A percentile compares a stretch with the other conserved stretches of the same genome.
Evolutionary conservation across 1,284 basidiomycete species (phyloP).

Genomic region (Rhodotorula sp.): DNA sequence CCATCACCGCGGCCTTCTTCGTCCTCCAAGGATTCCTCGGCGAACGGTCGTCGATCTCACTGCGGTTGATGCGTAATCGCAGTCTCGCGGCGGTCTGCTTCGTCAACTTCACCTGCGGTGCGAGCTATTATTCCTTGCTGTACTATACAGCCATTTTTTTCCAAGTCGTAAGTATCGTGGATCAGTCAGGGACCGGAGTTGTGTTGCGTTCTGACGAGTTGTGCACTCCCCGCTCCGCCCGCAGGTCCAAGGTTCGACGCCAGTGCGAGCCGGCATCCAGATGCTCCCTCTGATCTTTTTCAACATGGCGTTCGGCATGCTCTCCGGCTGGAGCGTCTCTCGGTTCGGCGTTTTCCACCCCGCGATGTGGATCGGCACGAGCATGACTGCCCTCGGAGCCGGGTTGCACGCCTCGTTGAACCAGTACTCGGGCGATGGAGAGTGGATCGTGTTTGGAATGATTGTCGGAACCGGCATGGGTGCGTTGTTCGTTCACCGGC

Average conservation of each 20-base stretch:
- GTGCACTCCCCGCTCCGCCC: neutral
- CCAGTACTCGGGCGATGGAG: slow-evolving; percentile 4
- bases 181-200: too few relatives aligned
- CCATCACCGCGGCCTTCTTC: slow-evolving; percentile 42
- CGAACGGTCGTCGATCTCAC: slow-evolving; percentile 44
- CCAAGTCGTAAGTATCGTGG: too few relatives aligned
- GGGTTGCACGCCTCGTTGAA: slow-evolving; percentile 26
- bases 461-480: slow-evolving; percentile 31
- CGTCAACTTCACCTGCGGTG: slow-evolving; percentile 25
- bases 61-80: slow-evolving; percentile 32
- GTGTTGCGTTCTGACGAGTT: too few relatives aligned
- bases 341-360: slow-evolving; percentile 40
- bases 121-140: slow-evolving; percentile 9
- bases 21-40: slow-evolving; percentile 42
- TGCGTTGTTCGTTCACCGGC: too few relatives aligned
- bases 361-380: slow-evolving; percentile 21
- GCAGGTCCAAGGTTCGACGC: slow-evolving; percentile 36
- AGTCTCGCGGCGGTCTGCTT: neutral
- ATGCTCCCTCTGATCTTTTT: slow-evolving; percentile 45
- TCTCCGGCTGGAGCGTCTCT: slow-evolving; percentile 41
- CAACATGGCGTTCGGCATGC: slow-evolving; percentile 39
- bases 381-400: slow-evolving; percentile 21
- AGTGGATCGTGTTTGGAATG: slow-evolving; percentile 30
- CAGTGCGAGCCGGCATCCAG: slow-evolving; percentile 44
- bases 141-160: slow-evolving; percentile 23